Percentiles rank a stretch among this genome's conserved stretches.
These are phyloP conservation scores for Centaurea solstitialis DNA, from an alignment of 129 eudicot species.

Conservation along the genomic window DNA sequence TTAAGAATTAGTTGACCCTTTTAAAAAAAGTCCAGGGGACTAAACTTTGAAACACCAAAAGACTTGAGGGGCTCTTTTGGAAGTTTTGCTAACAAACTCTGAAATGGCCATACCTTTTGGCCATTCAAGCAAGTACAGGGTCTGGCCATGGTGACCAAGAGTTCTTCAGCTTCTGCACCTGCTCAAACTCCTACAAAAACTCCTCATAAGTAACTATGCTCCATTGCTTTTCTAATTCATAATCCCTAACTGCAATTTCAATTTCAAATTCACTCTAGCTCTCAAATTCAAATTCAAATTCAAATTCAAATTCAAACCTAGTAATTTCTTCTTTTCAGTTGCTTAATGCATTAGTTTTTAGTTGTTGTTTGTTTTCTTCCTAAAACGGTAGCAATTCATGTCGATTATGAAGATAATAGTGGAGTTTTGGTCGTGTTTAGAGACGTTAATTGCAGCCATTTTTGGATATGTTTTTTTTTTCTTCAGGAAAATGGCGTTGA, in stretches of 20 bases:
- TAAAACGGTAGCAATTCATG: neutral
- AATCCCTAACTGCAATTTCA: neutral
- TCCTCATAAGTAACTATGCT: conserved; percentile 37
- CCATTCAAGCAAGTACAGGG: neutral
- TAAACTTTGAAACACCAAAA: neutral
- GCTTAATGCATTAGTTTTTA: neutral
- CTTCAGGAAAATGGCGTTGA: conserved; percentile 53
- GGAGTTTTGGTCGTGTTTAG: neutral
- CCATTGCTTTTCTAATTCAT: neutral
- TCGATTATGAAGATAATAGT: conserved; percentile 2
- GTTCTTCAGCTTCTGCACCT: conserved; percentile 37
- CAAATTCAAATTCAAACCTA: conserved; percentile 11
- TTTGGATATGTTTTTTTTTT: too few relatives aligned
- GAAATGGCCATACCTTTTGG: neutral
- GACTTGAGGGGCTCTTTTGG: neutral
- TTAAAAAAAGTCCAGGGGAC: neutral
- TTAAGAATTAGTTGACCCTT: neutral
- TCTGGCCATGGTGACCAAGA: conserved; percentile 51
- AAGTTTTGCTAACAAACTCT: neutral
- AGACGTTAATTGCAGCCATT: neutral
- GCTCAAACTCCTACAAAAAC: conserved; percentile 23
- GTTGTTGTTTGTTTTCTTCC: neutral
- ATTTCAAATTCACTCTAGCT: neutral
- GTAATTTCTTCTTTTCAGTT: neutral
- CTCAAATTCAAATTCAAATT: neutral